A percentile compares a stretch with the other conserved stretches of the same genome.
Conservation (phyloP, 768 basidiomycete species). For the Suillus subaureus region DNA sequence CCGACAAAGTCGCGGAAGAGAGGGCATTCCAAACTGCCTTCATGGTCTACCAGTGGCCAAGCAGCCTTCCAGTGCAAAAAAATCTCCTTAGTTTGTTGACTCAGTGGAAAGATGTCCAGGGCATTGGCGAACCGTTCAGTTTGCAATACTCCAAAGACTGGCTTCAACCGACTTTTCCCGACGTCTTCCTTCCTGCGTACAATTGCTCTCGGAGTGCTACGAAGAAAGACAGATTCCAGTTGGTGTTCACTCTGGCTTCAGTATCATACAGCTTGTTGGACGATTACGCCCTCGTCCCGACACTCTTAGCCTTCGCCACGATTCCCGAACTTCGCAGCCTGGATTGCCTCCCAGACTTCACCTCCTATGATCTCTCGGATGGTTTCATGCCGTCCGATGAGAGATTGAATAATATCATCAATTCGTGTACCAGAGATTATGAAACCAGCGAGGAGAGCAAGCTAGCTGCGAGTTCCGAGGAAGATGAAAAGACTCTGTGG, state of each 20-base stretch:
- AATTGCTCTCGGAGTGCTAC: conserved; percentile 23
- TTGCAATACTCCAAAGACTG: conserved; percentile 32
- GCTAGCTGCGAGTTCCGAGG: not conserved
- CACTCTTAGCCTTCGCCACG: conserved; percentile 35
- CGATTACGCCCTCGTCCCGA: conserved; percentile 21
- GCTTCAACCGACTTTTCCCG: conserved; percentile 23
- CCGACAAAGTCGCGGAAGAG: not conserved
- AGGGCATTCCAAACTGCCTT: not conserved
- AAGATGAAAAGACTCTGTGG: conserved; percentile 3
- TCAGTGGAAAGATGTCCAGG: not conserved
- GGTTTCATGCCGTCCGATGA: conserved; percentile 10
- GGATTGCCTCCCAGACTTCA: conserved; percentile 20
- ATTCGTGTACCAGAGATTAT: not conserved
- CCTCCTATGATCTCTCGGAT: conserved; percentile 15
- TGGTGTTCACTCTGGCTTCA: conserved; percentile 36
- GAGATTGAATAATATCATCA: conserved; percentile 7
- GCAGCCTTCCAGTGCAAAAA: not conserved
- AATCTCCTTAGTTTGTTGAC: not conserved
- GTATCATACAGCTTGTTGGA: conserved; percentile 31
- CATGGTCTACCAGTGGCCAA: conserved; percentile 7
- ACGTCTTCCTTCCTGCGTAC: conserved; percentile 32
- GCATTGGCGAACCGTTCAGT: conserved; percentile 6
- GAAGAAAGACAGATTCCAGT: conserved; percentile 16
- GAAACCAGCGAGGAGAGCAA: conserved; percentile 18
- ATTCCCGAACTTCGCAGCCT: conserved; percentile 10